Conservation (phyloP, 2,329 filamentous ascomycete species). For the Fusarium coffeatum region DNA sequence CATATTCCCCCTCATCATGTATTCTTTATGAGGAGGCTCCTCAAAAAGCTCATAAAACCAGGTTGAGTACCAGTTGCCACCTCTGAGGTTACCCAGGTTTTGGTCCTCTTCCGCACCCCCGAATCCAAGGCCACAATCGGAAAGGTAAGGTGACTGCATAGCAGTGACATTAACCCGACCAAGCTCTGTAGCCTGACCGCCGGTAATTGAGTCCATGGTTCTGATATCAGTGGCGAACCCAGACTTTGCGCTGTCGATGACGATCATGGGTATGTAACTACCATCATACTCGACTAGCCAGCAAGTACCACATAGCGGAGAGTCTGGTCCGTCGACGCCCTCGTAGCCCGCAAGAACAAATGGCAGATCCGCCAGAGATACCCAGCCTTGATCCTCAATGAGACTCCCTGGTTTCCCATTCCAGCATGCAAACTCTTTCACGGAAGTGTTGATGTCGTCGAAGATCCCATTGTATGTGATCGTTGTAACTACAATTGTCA, state of each 20-base stretch:
- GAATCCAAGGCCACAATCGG: fast-evolving
- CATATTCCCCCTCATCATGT: background rate
- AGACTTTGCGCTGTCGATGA: background rate
- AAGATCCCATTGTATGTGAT: background rate
- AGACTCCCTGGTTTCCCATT: background rate
- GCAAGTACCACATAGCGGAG: background rate
- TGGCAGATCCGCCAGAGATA: fast-evolving
- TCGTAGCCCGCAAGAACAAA: fast-evolving
- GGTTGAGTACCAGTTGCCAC: background rate
- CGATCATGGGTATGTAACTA: fast-evolving
- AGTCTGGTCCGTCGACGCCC: background rate
- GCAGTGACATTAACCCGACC: background rate
- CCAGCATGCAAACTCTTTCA: background rate
- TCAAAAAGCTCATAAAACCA: background rate
- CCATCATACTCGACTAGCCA: fast-evolving
- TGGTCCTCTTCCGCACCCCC: fast-evolving
- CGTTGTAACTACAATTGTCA: background rate
- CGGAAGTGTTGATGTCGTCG: background rate
- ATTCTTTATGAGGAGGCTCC: background rate
- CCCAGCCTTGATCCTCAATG: background rate
- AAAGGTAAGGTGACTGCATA: background rate
- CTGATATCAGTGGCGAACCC: fast-evolving
- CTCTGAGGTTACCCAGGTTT: background rate
- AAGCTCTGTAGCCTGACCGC: fast-evolving
- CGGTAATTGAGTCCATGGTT: fast-evolving